These are phyloP conservation scores for Populus tremula DNA, from an alignment of 345 rosid genomes.

Conservation along the genomic window DNA sequence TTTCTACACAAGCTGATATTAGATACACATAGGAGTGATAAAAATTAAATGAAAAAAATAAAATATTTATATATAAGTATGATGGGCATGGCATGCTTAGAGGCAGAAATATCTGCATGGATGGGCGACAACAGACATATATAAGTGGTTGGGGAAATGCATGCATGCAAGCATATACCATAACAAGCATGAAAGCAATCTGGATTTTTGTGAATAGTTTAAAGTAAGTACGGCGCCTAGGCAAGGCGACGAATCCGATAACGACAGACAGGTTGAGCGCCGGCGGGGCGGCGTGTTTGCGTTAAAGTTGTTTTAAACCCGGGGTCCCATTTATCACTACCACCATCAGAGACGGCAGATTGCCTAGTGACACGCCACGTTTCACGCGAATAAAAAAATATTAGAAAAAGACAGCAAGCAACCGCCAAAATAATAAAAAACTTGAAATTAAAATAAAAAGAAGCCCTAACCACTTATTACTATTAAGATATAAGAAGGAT, in stretches of 20 bases:
- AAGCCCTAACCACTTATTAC: background rate
- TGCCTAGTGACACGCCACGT: slow-evolving; percentile 9
- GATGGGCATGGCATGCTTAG: background rate
- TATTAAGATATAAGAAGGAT: background rate
- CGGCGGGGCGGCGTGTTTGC: slow-evolving; percentile 8
- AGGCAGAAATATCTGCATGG: background rate
- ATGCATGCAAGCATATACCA: background rate
- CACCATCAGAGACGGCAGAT: background rate
- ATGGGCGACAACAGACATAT: background rate
- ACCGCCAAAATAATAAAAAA: slow-evolving; percentile 5
- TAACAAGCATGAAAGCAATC: background rate
- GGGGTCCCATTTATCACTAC: background rate
- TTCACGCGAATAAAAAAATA: background rate
- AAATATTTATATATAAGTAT: too few species aligned
- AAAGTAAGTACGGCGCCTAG: background rate
- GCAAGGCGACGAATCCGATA: slow-evolving; percentile 10
- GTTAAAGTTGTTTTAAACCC: background rate
- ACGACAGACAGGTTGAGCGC: slow-evolving; percentile 16
- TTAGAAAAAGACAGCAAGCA: background rate
- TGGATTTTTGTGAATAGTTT: background rate
- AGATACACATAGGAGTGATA: too few species aligned
- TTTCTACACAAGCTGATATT: too few species aligned
- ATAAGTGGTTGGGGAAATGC: too few species aligned
- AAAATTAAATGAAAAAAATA: too few species aligned
- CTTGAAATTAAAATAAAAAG: background rate